These are phyloP conservation scores for Chaetomidium leptoderma DNA, from an alignment of 495 filamentous ascomycete species.

Conservation along the genomic window DNA sequence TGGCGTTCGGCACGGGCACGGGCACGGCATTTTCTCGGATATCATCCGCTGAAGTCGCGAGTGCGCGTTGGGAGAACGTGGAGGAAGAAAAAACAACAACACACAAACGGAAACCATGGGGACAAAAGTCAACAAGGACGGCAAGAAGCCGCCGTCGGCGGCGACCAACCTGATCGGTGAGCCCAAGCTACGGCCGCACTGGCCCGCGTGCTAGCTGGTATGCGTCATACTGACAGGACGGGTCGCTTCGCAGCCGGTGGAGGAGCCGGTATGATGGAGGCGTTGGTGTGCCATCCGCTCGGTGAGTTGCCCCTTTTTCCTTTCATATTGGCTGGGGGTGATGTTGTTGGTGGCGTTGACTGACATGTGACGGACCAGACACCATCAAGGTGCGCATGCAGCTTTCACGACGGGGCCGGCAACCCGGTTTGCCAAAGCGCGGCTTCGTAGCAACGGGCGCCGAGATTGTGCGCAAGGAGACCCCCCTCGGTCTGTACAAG, in stretches of 20 bases:
- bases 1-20: no score
- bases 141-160: conserved; percentile 75
- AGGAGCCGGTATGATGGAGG: conserved; percentile 99
- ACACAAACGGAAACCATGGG: conserved; percentile 39
- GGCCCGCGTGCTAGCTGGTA: not conserved
- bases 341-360: not conserved
- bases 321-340: not conserved
- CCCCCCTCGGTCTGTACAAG: conserved; percentile 79
- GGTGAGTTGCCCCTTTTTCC: conserved; percentile 51
- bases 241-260: conserved; percentile 67
- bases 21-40: conserved; percentile 1
- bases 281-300: conserved; percentile 91
- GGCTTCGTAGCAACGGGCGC: conserved; percentile 83
- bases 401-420: conserved; percentile 77
- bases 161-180: conserved; percentile 93
- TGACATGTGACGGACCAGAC: conserved; percentile 47
- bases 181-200: conserved; percentile 14
- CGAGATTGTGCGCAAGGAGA: conserved; percentile 86
- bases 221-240: conserved; percentile 18
- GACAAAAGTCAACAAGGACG: conserved; percentile 51
- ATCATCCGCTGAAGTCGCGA: not conserved
- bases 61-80: not conserved
- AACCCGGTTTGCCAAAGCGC: conserved; percentile 71
- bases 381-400: conserved; percentile 99
- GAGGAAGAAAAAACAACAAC: conserved; percentile 8